A percentile compares a stretch with the other conserved stretches of the same genome.
Evolutionary conservation across 108 stramenopile genomes (phyloP).

Genomic region (Cyclotella sp.): DNA sequence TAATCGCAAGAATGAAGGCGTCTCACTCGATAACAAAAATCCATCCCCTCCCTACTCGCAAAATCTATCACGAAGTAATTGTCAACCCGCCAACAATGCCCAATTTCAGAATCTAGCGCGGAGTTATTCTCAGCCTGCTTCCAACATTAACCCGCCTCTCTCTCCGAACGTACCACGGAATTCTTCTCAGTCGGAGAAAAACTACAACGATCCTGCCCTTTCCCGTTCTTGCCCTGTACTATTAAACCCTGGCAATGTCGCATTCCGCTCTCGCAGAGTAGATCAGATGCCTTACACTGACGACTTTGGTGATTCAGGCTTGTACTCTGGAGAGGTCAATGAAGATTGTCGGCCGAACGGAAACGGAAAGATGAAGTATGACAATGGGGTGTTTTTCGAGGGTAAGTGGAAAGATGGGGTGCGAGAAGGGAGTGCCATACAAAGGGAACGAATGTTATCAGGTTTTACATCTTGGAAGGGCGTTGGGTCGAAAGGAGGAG

Average conservation of each 20-base stretch:
- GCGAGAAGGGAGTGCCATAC: constrained; percentile 9
- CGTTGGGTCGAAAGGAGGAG: constrained; percentile 1
- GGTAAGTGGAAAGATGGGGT: constrained; percentile 34
- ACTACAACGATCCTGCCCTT: not conserved
- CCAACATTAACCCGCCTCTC: not conserved
- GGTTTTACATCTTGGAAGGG: constrained; percentile 32
- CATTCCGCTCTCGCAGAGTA: not conserved
- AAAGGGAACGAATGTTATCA: constrained; percentile 24
- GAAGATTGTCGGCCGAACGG: constrained; percentile 23
- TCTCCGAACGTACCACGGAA: not conserved
- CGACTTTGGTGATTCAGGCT: constrained; percentile 12
- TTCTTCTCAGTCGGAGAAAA: not conserved
- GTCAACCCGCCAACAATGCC: not conserved
- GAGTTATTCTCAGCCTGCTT: not conserved
- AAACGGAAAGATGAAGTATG: constrained; percentile 27
- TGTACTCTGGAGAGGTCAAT: constrained; percentile 31
- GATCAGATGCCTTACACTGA: constrained; percentile 33
- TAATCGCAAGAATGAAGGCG: not conserved
- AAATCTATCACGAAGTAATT: not conserved
- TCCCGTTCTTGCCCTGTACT: not conserved
- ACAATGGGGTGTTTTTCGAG: constrained; percentile 29
- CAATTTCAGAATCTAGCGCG: not conserved
- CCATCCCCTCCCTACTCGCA: not conserved
- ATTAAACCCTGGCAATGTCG: not conserved
- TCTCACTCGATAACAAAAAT: not conserved